Evolutionary conservation across 2,329 filamentous ascomycete species (phyloP), one percentile per base, ranked within the genome.

Genomic region (Pleurostoma richardsiae): DNA sequence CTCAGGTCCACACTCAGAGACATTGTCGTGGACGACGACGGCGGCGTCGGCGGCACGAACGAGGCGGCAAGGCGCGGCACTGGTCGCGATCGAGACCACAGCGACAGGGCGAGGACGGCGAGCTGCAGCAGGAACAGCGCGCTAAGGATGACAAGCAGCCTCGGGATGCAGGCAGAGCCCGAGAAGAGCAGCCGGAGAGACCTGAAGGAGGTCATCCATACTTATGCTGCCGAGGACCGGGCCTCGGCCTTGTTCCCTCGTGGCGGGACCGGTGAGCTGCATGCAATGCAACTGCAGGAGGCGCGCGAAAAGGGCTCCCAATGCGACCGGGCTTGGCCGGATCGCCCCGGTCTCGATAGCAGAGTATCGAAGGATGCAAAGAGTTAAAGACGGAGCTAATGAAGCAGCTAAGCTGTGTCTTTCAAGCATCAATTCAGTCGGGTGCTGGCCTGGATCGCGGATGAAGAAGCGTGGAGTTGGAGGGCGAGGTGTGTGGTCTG

Each of bases 1-100:
- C 52, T 45, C 30, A 58, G 45, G 42, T 59, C 51, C 26, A 57
- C 47, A n/a, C 40, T 19, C 28, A 41, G n/a, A 39, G 45, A 41
- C 28, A 41, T 27, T 10, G 49, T 42, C 45, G 47, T 48, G 10
- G 42, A 33, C 44, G 42, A 26, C 30, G 43, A 10, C 44, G 33
- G 33, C 26, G 38, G 19, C 39, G 39, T 29, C 10, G 19, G 7
- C 26, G 8, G 11, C 10, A 19, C 4, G 7, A n/a, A 28, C 30
- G 40, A 39, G 6, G 40, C 39, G 30, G 38, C 28, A 3, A 45
- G 43, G 33, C 28, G 44, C 10, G 40, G 29, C 29, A 28, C 48
- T 28, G n/a, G 28, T 26, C 41, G 41, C 41, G 30, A 41, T 11
- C 8, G 33, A 29, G 26, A 41, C 26, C n/a, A 43, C 28, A 19